Base-by-base conservation (phyloP, 2,329 filamentous ascomycete species). In the Venturia aucupariae region DNA sequence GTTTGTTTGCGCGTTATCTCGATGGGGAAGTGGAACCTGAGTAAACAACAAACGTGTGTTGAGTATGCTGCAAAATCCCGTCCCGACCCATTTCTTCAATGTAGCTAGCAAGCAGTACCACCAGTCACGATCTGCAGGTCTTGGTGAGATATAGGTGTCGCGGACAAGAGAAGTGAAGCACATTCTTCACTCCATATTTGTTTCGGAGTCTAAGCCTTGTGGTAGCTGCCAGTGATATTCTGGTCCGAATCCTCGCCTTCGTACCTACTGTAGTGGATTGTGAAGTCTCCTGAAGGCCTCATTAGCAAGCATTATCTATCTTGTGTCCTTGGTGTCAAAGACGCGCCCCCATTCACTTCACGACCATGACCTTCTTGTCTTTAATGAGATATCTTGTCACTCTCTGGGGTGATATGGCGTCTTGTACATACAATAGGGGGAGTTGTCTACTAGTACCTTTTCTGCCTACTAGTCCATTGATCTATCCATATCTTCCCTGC, bases 311-410 rank as follows among this genome's bases (percentile, higher is more conserved):
- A 54, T 5, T 4, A n/a, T n/a, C n/a, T n/a, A n/a, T n/a, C n/a
- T n/a, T n/a, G n/a, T n/a, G n/a, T n/a, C n/a, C n/a, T n/a, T n/a
- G n/a, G n/a, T n/a, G n/a, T n/a, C n/a, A n/a, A n/a, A 5, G 61
- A 57, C 8, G 61, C 66, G 46, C 66, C 66, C 8, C 66, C 66
- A 41, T 64, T 64, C 4, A n/a, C n/a, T n/a, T n/a, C n/a, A 67
- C 61, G 8, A 66, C 64, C 11, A 60, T 48, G 44, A 66, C 59
- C 60, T 66, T 66, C 60, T 66, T 66, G 63, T 39, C 64, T 17
- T 59, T 7, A 65, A 11, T 4, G 64, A 64, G 57, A 65, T 63
- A 48, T 65, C 41, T 62, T 1, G 8, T 51, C 24, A 51, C 15
- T 51, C 24, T 24, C 22, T 27, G 15, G 2, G 22, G 17, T 24